Conservation (phyloP, 768 basidiomycete genomes). For the Russula sp. region DNA sequence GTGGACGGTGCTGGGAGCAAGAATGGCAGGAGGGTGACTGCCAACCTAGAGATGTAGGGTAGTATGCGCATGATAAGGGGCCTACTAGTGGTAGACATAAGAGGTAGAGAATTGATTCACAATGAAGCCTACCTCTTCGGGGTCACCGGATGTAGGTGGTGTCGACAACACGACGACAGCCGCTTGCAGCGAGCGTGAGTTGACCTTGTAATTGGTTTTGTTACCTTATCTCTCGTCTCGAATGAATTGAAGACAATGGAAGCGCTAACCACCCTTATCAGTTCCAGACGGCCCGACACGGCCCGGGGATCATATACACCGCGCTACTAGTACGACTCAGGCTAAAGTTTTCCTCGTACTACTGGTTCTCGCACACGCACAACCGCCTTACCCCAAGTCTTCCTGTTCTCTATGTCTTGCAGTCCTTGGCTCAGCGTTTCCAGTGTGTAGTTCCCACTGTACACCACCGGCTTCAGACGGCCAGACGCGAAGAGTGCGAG, state of each 20-base stretch:
- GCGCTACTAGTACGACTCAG: not conserved
- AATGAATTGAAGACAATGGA: too few species aligned
- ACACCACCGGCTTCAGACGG: conserved; percentile 62
- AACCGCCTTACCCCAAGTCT: conserved; percentile 91
- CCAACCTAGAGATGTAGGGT: not conserved
- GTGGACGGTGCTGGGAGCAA: not conserved
- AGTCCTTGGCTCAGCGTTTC: conserved; percentile 64
- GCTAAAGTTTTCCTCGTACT: conserved; percentile 41
- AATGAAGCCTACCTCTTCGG: too few species aligned
- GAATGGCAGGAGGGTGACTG: not conserved
- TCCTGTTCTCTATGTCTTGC: conserved; percentile 65
- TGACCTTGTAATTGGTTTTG: too few species aligned
- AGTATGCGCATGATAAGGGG: not conserved
- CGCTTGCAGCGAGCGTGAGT: too few species aligned
- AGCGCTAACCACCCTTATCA: too few species aligned
- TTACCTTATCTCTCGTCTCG: too few species aligned
- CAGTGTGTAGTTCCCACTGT: conserved; percentile 61
- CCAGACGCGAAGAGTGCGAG: conserved; percentile 66
- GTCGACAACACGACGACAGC: too few species aligned
- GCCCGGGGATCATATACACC: too few species aligned
- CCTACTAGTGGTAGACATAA: too few species aligned
- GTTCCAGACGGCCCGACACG: too few species aligned
- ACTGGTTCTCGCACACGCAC: conserved; percentile 55
- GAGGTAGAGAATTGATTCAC: too few species aligned
- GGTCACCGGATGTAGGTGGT: too few species aligned